A percentile compares a stretch with the other conserved stretches of the same genome.
Evolutionary conservation across 352 stramenopile genomes (phyloP).

Genomic region (Pseudoperonospora humuli): DNA sequence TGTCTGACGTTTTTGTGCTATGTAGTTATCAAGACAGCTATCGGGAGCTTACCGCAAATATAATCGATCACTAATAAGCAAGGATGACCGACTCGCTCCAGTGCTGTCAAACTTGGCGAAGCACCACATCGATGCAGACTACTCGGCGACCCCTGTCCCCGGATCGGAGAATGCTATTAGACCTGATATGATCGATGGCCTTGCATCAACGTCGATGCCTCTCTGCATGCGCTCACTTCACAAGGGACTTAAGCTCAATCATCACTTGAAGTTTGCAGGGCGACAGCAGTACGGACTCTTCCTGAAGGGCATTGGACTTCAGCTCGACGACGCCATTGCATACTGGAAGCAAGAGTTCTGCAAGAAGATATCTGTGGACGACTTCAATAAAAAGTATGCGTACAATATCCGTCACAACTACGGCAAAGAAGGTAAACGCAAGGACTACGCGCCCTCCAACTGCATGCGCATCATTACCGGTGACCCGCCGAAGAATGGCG

Average conservation of each 20-base stretch:
- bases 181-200: constrained; percentile 87
- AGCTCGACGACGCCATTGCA: constrained; percentile 92
- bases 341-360: constrained; percentile 95
- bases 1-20: constrained; percentile 3
- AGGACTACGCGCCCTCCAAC: constrained; percentile 94
- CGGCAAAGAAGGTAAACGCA: constrained; percentile 98
- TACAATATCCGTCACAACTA: constrained; percentile 99
- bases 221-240: constrained; percentile 97
- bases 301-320: constrained; percentile 95
- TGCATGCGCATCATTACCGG: constrained; percentile 98
- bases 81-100: constrained; percentile 89
- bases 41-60: constrained; percentile 84
- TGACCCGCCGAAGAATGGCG: constrained; percentile 86
- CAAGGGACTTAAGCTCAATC: constrained; percentile 88
- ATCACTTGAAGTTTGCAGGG: constrained; percentile 96
- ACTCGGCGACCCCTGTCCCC: constrained; percentile 37
- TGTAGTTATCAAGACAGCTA: constrained; percentile 86
- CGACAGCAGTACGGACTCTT: constrained; percentile 98
- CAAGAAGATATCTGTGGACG: constrained; percentile 92
- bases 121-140: constrained; percentile 93
- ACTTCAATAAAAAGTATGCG: constrained; percentile 98
- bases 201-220: constrained; percentile 91
- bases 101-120: constrained; percentile 94
- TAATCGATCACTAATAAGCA: constrained; percentile 84
- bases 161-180: constrained; percentile 67